Evolutionary conservation across 2,329 filamentous ascomycete species (phyloP).

Genomic region (Sclerotinia glacialis): DNA sequence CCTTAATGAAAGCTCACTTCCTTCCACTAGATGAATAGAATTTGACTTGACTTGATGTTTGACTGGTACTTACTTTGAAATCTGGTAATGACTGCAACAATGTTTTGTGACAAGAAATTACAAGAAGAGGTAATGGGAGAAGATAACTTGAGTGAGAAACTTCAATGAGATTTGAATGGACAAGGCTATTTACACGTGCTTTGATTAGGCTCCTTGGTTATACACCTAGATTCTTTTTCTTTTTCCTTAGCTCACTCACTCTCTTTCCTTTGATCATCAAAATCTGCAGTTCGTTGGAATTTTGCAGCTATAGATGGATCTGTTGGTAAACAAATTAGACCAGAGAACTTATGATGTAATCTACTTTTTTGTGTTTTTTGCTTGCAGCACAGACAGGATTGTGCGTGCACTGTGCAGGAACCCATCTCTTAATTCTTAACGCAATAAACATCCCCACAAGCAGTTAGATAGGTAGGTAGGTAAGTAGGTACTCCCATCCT

Average conservation of each 20-base stretch:
- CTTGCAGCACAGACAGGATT: background rate
- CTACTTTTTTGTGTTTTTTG: background rate
- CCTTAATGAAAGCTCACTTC: background rate
- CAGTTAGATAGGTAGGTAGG: too few relatives aligned
- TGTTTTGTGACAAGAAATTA: background rate
- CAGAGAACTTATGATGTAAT: background rate
- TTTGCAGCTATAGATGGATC: background rate
- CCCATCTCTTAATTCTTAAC: too few relatives aligned
- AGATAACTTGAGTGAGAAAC: background rate
- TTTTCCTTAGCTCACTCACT: background rate
- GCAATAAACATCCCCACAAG: too few relatives aligned
- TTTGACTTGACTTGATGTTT: background rate
- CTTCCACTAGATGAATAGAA: background rate
- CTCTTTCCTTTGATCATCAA: background rate
- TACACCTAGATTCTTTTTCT: background rate
- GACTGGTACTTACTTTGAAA: background rate
- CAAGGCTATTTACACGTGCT: background rate
- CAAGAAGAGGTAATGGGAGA: background rate
- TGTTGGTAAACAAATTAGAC: background rate
- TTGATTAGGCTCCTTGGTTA: conserved; percentile 4
- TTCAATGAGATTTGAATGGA: background rate
- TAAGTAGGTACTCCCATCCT: too few relatives aligned
- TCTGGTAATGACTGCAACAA: background rate
- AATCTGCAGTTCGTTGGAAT: too few relatives aligned
- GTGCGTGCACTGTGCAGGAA: too few relatives aligned